phyloP scores from a whole-genome alignment of 768 basidiomycete species.

The Boletus fagicola region DNA sequence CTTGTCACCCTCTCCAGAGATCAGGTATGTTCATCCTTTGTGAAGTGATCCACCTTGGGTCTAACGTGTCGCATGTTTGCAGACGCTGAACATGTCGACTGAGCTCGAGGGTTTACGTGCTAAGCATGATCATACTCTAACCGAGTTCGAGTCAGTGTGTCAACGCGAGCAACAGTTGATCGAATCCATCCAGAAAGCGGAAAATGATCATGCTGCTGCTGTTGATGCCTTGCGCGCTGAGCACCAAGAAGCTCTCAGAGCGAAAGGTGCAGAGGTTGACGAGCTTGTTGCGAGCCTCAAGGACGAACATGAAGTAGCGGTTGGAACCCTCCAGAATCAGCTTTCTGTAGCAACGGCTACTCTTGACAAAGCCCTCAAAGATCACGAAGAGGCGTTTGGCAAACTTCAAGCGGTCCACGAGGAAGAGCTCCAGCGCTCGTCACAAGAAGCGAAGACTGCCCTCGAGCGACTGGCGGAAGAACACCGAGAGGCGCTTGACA shows the following conservation, averaged over 20 bases:
- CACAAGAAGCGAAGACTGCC: slow-evolving; percentile 52
- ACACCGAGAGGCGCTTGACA: slow-evolving; percentile 51
- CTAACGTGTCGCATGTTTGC: neutral
- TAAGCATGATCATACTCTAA: slow-evolving; percentile 54
- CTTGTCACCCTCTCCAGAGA: slow-evolving; percentile 78
- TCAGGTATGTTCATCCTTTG: slow-evolving; percentile 53
- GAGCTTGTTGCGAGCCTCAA: slow-evolving; percentile 45
- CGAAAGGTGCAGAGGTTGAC: slow-evolving; percentile 43
- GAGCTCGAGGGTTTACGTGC: slow-evolving; percentile 75
- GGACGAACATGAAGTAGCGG: slow-evolving; percentile 44
- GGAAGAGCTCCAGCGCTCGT: slow-evolving; percentile 49
- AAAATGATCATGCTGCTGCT: slow-evolving; percentile 47
- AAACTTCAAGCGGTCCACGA: slow-evolving; percentile 55
- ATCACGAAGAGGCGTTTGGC: slow-evolving; percentile 61
- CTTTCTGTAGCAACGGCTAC: slow-evolving; percentile 41
- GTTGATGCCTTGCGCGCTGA: slow-evolving; percentile 46
- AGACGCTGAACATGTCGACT: slow-evolving; percentile 85
- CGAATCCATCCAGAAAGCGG: slow-evolving; percentile 47
- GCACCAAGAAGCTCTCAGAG: slow-evolving; percentile 44
- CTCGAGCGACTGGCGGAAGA: slow-evolving; percentile 50
- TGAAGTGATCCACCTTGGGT: neutral
- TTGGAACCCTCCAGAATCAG: slow-evolving; percentile 42
- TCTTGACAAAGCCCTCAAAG: slow-evolving; percentile 49
- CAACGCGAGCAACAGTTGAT: slow-evolving; percentile 56
- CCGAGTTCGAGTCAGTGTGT: slow-evolving; percentile 53